Evolutionary conservation across 2,329 filamentous ascomycete species (phyloP).

Genomic region (Neofusicoccum ribis): DNA sequence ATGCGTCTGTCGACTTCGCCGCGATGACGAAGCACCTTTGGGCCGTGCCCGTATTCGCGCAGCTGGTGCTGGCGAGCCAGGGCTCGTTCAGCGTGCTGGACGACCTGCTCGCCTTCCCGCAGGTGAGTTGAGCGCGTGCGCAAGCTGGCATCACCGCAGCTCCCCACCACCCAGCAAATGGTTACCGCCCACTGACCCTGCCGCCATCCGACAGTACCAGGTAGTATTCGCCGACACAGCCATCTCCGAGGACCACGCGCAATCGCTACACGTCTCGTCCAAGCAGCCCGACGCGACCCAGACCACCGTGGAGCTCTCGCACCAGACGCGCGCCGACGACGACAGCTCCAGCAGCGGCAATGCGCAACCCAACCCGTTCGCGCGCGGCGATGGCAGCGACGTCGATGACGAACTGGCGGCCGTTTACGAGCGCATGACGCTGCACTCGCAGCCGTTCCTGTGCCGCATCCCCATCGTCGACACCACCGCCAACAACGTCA

Average conservation of each 20-base stretch:
- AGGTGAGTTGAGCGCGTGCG: slow-evolving; percentile 55
- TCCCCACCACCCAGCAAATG: background rate
- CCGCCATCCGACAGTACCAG: slow-evolving; percentile 64
- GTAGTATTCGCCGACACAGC: slow-evolving; percentile 73
- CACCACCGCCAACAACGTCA: slow-evolving; percentile 36
- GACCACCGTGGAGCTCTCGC: slow-evolving; percentile 13
- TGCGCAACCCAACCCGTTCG: background rate
- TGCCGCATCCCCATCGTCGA: slow-evolving; percentile 77
- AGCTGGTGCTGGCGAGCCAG: slow-evolving; percentile 53
- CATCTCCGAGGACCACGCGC: slow-evolving; percentile 70
- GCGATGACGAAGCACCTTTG: slow-evolving; percentile 48
- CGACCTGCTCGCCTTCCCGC: slow-evolving; percentile 82
- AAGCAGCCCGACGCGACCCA: background rate
- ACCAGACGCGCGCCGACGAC: background rate
- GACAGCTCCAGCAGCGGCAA: background rate
- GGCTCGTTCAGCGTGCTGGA: slow-evolving; percentile 81
- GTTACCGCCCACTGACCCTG: background rate
- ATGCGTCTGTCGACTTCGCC: slow-evolving; percentile 5
- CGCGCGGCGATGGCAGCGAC: background rate
- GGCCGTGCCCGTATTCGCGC: slow-evolving; percentile 49
- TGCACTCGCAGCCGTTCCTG: slow-evolving; percentile 72
- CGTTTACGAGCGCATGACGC: slow-evolving; percentile 72
- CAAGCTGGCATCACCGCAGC: slow-evolving; percentile 12
- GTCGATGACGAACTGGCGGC: slow-evolving; percentile 31
- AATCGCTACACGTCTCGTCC: slow-evolving; percentile 35